phyloP scores from a whole-genome alignment of 2,329 filamentous ascomycete species.

The Fusarium stilboides region DNA sequence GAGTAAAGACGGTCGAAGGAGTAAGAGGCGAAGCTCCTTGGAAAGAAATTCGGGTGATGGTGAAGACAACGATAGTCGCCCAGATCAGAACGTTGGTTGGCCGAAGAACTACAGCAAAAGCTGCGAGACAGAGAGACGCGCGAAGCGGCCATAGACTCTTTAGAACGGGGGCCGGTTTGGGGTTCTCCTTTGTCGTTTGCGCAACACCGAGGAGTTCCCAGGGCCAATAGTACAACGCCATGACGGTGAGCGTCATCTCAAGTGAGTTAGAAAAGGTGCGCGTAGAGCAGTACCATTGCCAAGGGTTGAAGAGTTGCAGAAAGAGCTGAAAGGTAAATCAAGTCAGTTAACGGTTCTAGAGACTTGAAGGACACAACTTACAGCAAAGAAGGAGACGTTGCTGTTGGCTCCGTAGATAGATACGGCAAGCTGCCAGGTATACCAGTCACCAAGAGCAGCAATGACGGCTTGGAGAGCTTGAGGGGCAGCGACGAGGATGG shows the following conservation, averaged over 20 bases:
- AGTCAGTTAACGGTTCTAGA: not conserved
- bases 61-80: conserved; percentile 71
- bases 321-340: conserved; percentile 50
- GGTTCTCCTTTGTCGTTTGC: conserved; percentile 58
- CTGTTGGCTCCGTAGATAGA: conserved; percentile 78
- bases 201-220: conserved; percentile 77
- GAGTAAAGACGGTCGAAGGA: conserved; percentile 61
- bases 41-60: conserved; percentile 61
- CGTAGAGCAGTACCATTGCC: conserved; percentile 97
- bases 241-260: conserved; percentile 88
- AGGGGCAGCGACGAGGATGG: conserved; percentile 80
- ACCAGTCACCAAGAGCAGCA: conserved; percentile 86
- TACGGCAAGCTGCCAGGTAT: conserved; percentile 86
- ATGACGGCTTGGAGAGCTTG: conserved; percentile 83
- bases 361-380: conserved; percentile 60
- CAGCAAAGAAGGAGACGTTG: conserved; percentile 77
- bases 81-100: conserved; percentile 93
- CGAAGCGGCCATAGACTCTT: conserved; percentile 57
- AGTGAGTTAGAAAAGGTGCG: conserved; percentile 95
- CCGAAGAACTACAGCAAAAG: conserved; percentile 85
- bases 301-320: conserved; percentile 67
- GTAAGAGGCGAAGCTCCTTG: conserved; percentile 59
- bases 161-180: conserved; percentile 50
- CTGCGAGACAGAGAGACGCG: conserved; percentile 80
- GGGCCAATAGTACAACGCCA: conserved; percentile 87